These are phyloP conservation scores for Tetradesmus obliquus DNA, from an alignment of 139 green algal species.

Conservation along the genomic window DNA sequence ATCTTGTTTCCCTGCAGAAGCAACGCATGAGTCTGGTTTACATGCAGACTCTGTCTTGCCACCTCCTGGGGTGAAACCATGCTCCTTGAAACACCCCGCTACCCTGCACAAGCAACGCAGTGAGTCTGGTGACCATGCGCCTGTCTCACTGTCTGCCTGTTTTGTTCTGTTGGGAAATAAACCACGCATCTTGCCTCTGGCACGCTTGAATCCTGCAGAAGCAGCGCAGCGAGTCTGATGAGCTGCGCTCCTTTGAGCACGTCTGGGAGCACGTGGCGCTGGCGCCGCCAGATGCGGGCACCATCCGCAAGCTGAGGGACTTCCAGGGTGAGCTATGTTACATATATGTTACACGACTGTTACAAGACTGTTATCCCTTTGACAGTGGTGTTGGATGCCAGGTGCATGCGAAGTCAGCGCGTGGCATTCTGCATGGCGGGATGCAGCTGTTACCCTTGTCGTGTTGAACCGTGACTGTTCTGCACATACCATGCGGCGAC, in stretches of 20 bases:
- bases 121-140: not conserved
- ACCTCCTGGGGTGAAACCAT: no score
- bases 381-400: no score
- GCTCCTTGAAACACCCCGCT: no score
- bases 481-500: no score
- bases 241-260: conserved; percentile 18
- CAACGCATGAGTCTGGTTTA: not conserved
- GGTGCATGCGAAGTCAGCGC: no score
- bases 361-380: no score
- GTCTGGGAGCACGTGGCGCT: conserved; percentile 32
- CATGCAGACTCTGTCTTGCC: no score
- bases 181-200: no score
- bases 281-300: not conserved
- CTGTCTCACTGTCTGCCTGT: not conserved
- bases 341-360: not conserved
- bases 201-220: not conserved
- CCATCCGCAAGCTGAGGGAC: not conserved
- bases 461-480: not conserved
- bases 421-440: no score
- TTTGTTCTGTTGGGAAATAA: not conserved
- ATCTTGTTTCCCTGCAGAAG: not conserved
- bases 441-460: not conserved
- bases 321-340: conserved; percentile 25
- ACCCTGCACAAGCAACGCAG: no score
- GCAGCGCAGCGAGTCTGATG: conserved; percentile 4